Conservation (phyloP, 208 protist species). For the Acanthamoeba sp. region DNA sequence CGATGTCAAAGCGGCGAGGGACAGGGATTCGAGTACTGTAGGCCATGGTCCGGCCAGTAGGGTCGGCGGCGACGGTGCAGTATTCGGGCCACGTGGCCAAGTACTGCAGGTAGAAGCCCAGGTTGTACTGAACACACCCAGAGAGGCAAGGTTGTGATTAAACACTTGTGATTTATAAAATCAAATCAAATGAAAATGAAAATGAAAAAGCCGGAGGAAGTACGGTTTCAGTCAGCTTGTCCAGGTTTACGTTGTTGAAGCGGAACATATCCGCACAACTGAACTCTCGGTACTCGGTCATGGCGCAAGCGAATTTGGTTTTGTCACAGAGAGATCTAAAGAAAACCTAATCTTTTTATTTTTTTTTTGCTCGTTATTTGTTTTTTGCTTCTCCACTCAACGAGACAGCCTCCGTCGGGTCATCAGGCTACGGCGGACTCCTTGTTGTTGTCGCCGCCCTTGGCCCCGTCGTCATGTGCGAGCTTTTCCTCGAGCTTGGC, state of each 20-base stretch:
- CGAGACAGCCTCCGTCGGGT: too few species aligned
- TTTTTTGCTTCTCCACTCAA: too few species aligned
- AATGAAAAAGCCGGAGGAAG: not conserved
- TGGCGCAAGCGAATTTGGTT: conserved; percentile 76
- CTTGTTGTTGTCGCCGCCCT: not conserved
- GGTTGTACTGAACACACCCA: conserved; percentile 91
- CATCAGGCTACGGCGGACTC: not conserved
- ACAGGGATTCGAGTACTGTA: conserved; percentile 93
- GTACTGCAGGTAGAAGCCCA: conserved; percentile 98
- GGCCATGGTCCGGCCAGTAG: conserved; percentile 94
- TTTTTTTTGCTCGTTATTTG: not conserved
- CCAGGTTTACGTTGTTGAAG: conserved; percentile 98
- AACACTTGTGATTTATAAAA: not conserved
- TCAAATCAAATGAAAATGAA: not conserved
- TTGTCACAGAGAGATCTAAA: not conserved
- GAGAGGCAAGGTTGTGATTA: not conserved
- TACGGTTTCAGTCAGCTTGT: conserved; percentile 97
- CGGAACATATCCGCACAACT: conserved; percentile 94
- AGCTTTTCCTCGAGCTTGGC: not conserved
- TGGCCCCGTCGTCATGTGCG: not conserved
- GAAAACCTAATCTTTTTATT: not conserved
- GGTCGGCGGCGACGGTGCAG: conserved; percentile 93
- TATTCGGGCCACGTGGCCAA: conserved; percentile 97
- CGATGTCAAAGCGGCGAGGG: not conserved
- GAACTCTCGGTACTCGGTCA: conserved; percentile 96